Evolutionary conservation across 2,329 filamentous ascomycete species (phyloP).

Genomic region (Acephala macrosclerotiorum): DNA sequence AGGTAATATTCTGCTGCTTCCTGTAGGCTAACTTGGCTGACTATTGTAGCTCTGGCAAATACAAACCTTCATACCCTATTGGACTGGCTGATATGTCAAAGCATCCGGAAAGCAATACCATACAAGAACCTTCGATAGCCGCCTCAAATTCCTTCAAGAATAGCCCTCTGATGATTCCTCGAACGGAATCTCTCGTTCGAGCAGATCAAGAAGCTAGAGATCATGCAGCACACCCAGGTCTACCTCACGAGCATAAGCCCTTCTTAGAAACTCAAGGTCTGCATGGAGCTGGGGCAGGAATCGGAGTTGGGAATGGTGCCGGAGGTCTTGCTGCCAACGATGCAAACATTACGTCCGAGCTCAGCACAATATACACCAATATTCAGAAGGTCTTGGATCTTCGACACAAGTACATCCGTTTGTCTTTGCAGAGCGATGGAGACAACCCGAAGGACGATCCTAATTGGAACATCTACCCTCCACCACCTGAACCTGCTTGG

Average conservation of each 20-base stretch:
- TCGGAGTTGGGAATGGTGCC: constrained; percentile 66
- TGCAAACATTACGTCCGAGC: constrained; percentile 81
- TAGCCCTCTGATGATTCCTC: constrained; percentile 29
- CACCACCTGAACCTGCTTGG: constrained; percentile 92
- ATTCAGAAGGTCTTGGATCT: constrained; percentile 90
- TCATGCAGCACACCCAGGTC: constrained; percentile 56
- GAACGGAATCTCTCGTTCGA: constrained; percentile 36
- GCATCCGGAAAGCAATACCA: constrained; percentile 40
- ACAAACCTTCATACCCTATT: constrained; percentile 37
- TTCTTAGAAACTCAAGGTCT: constrained; percentile 59
- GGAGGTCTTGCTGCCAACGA: constrained; percentile 75
- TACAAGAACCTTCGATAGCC: constrained; percentile 40
- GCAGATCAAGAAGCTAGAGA: constrained; percentile 44
- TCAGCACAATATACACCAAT: constrained; percentile 86
- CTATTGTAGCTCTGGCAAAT: constrained; percentile 33
- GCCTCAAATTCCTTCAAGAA: constrained; percentile 11
- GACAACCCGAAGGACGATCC: constrained; percentile 90
- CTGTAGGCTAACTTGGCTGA: constrained; percentile 3
- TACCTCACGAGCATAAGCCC: constrained; percentile 63
- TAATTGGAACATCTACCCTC: constrained; percentile 88
- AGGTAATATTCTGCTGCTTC: constrained; percentile 25
- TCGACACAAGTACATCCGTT: constrained; percentile 84
- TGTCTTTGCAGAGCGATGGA: constrained; percentile 81
- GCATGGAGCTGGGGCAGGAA: constrained; percentile 63
- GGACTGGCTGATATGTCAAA: constrained; percentile 42